Evolutionary conservation across 2,329 filamentous ascomycete genomes (phyloP), one percentile per base, ranked within the genome.

Genomic region (Diaporthe australafricana): DNA sequence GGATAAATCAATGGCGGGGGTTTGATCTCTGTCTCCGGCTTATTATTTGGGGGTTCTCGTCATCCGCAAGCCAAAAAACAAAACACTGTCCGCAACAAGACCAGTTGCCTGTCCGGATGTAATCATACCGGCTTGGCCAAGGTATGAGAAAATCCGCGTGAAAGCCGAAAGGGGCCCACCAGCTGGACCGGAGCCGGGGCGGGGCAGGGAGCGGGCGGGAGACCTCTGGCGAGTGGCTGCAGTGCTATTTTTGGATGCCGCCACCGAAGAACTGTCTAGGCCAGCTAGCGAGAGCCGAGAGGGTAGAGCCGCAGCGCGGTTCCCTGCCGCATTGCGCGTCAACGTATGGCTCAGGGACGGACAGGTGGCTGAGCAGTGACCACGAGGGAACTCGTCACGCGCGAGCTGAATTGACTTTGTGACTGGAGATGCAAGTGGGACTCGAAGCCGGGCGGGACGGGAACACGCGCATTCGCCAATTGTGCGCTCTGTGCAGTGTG

Each of bases 231-330:
- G 60, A 48, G 60, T 20, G 20, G 22, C 45, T 50, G 48, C 57
- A 50, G 83, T 74, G 45, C 38, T 50, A 62, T 56, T 48, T 47
- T 48, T 57, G 67, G 53, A 38, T 40, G 56, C 42, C 53, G 53
- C 53, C 66, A 69, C 66, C 45, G 27, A 48, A 25, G 17, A 5
- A n/a, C n/a, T n/a, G n/a, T n/a, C n/a, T 9, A 38, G 42, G 22
- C 25, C 38, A 22, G 50, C 27, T 57, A 38, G 40, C 50, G 20
- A 40, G 66, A 17, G 30, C 52, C 25, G 52, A 32, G 40, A 57
- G 42, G 60, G 60, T 65, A 65, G 60, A 65, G 60, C 60, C 60
- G 60, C 53, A 56, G 30, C 30, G 16, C 27, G 40, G 53, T 47
- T 50, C 40, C 47, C 27, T 69, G 42, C 22, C 40, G 42, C 50